Evolutionary conservation across 192 early-diverging fungal genomes (phyloP).

Genomic region (Chytriomyces sp.): DNA sequence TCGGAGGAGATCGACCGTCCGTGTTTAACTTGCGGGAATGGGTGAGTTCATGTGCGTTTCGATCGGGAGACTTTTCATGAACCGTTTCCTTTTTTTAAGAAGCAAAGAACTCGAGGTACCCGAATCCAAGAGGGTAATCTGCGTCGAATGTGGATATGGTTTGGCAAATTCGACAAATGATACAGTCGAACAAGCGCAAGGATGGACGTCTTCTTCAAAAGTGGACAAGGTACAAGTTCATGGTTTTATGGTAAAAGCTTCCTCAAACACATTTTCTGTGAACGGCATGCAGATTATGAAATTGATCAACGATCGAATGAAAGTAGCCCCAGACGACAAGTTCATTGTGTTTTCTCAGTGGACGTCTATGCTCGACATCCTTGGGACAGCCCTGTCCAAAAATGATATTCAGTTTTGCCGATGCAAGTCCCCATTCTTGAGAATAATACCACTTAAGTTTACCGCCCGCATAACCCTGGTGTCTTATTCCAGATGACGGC

Average conservation of each 20-base stretch:
- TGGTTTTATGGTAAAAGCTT: not conserved
- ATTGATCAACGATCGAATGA: slow-evolving; percentile 15
- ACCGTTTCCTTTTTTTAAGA: too few species aligned
- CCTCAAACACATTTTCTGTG: not conserved
- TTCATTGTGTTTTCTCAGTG: slow-evolving; percentile 94
- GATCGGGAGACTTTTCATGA: too few species aligned
- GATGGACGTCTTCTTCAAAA: slow-evolving; percentile 7
- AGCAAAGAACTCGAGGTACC: too few species aligned
- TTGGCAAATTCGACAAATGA: too few species aligned
- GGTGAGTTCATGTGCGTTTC: too few species aligned
- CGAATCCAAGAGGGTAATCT: too few species aligned
- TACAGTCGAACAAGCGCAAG: too few species aligned
- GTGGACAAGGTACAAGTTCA: not conserved
- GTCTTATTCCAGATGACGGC: slow-evolving; percentile 30
- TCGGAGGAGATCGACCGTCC: too few species aligned
- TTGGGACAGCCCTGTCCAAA: slow-evolving; percentile 24
- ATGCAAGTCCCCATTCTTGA: not conserved
- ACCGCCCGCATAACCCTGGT: not conserved
- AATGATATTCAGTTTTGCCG: not conserved
- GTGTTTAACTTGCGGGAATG: too few species aligned
- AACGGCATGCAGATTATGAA: slow-evolving; percentile 13
- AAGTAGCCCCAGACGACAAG: slow-evolving; percentile 51
- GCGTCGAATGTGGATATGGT: too few species aligned
- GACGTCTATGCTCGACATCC: slow-evolving; percentile 61
- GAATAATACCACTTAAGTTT: too few species aligned